phyloP scores from a whole-genome alignment of 768 basidiomycete species.

The Terana coerulea region DNA sequence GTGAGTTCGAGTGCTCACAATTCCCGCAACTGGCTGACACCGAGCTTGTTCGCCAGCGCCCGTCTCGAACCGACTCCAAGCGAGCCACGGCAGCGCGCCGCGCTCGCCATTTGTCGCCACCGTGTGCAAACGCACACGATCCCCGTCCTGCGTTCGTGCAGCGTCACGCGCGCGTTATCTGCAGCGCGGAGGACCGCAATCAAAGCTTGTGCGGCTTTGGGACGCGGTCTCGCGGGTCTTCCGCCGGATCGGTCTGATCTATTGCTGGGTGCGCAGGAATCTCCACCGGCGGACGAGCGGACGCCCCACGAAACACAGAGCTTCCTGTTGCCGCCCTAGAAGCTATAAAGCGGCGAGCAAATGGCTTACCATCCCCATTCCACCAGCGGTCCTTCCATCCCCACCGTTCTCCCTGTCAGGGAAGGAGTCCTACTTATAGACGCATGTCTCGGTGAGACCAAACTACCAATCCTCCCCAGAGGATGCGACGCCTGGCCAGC shows the following conservation, averaged over 20 bases:
- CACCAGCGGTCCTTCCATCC: not conserved
- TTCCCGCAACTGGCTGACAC: no score
- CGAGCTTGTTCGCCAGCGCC: no score
- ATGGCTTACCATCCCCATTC: no score
- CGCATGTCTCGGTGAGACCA: no score
- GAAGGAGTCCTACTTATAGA: no score
- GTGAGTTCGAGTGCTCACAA: no score
- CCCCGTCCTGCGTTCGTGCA: not conserved
- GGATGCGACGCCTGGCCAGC: no score
- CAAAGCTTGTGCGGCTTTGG: not conserved
- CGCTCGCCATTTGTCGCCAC: conserved; percentile 2
- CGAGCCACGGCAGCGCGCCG: not conserved
- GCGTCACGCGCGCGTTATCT: not conserved
- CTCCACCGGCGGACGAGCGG: not conserved
- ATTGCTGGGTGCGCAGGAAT: not conserved
- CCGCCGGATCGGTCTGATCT: not conserved
- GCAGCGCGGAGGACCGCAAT: not conserved
- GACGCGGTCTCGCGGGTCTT: not conserved
- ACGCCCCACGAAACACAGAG: not conserved
- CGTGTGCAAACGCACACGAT: not conserved
- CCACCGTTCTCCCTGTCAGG: no score
- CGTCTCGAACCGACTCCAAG: no score
- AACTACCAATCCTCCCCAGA: no score
- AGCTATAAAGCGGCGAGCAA: not conserved
- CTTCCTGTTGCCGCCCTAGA: not conserved